phyloP scores from a whole-genome alignment of 2,329 filamentous ascomycete species.

The Cryphonectria parasitica region DNA sequence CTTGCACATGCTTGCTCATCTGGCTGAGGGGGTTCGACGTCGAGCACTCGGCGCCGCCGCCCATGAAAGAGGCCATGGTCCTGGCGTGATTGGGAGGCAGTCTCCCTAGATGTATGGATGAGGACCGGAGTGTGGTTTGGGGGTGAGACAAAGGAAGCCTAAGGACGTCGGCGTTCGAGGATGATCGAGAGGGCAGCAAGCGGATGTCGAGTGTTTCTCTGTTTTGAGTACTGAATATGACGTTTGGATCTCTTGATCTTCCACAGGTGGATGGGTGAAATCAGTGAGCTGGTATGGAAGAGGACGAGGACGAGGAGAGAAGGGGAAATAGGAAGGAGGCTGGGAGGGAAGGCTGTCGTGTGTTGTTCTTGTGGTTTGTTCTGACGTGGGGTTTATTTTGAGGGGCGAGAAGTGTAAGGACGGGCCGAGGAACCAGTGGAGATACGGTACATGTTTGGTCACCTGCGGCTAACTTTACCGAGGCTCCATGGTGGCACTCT shows the following conservation, averaged over 20 bases:
- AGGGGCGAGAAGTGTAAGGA: constrained; percentile 6
- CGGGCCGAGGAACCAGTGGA: constrained; percentile 13
- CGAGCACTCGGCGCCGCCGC: constrained; percentile 88
- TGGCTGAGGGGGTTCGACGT: constrained; percentile 96
- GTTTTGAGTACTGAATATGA: neutral
- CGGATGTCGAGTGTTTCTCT: neutral
- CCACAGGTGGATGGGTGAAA: neutral
- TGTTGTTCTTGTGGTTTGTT: neutral
- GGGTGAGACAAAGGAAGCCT: no score
- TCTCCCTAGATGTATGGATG: neutral
- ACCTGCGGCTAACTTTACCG: constrained; percentile 12
- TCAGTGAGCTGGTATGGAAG: neutral
- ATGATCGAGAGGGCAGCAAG: neutral
- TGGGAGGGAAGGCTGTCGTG: neutral
- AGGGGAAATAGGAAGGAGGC: neutral
- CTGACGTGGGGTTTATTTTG: constrained; percentile 13
- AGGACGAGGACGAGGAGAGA: neutral
- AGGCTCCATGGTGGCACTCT: constrained; percentile 5
- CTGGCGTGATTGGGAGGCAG: no score
- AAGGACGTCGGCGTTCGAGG: neutral
- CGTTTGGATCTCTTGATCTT: neutral
- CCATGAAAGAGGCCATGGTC: constrained; percentile 84
- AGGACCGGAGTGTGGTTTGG: no score
- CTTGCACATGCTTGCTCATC: constrained; percentile 95
- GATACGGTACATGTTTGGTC: neutral